A percentile compares a stretch with the other conserved stretches of the same genome.
Evolutionary conservation across 2,329 filamentous ascomycete species (phyloP).

Genomic region (Neurospora crassa): DNA sequence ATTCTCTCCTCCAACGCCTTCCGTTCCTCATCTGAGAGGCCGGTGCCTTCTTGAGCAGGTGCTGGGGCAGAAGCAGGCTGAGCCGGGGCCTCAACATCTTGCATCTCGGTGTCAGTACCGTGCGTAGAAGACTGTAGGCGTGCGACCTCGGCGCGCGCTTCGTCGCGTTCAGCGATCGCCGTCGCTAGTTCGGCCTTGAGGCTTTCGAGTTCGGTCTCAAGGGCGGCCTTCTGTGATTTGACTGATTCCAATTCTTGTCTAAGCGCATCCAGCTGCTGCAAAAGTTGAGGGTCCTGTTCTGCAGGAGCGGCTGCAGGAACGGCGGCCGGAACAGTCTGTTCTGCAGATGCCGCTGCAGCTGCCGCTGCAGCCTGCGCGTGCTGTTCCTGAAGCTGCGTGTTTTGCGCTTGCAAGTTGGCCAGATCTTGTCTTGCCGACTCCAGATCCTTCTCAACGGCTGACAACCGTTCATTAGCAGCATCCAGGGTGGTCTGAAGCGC

Average conservation of each 20-base stretch:
- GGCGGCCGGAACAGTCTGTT: slow-evolving; percentile 15
- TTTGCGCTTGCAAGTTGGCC: slow-evolving; percentile 25
- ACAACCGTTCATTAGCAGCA: slow-evolving; percentile 30
- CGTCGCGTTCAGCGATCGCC: slow-evolving; percentile 54
- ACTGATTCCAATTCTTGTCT: slow-evolving; percentile 55
- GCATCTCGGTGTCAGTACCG: slow-evolving; percentile 20
- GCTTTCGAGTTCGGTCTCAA: slow-evolving; percentile 53
- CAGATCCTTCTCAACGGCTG: slow-evolving; percentile 41
- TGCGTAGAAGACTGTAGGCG: slow-evolving; percentile 14
- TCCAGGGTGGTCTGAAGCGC: slow-evolving; percentile 42
- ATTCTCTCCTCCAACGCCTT: slow-evolving; percentile 54
- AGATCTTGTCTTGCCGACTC: slow-evolving; percentile 34
- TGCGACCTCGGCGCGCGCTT: slow-evolving; percentile 35
- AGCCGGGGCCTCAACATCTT: slow-evolving; percentile 18
- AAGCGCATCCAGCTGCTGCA: slow-evolving; percentile 15
- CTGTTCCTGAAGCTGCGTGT: slow-evolving; percentile 29
- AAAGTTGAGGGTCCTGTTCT: slow-evolving; percentile 27
- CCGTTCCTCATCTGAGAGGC: slow-evolving; percentile 47
- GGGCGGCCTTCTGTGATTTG: slow-evolving; percentile 55
- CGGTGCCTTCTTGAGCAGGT: slow-evolving; percentile 16
- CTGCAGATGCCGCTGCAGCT: slow-evolving; percentile 25
- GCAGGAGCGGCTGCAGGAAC: slow-evolving; percentile 26
- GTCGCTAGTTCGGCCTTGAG: slow-evolving; percentile 51
- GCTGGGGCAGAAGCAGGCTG: slow-evolving; percentile 13
- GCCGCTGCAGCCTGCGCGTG: slow-evolving; percentile 24